phyloP scores from a whole-genome alignment of 495 filamentous ascomycete species.

The Penicillium paradoxum region DNA sequence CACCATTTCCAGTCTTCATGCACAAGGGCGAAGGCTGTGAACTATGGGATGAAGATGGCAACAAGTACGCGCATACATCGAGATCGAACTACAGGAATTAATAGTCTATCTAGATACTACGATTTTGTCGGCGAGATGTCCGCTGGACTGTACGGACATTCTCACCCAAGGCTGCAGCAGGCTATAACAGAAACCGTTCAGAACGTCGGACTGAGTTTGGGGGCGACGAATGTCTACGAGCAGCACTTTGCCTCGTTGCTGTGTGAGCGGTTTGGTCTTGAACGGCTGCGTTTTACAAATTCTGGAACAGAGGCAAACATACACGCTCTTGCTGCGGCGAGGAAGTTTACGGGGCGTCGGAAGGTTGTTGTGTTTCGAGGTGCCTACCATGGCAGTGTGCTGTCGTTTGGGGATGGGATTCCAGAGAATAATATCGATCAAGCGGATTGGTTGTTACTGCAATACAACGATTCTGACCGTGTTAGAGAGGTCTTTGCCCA shows the following conservation, averaged over 20 bases:
- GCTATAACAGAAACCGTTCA: slow-evolving; percentile 34
- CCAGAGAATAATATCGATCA: slow-evolving; percentile 21
- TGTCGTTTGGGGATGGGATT: slow-evolving; percentile 4
- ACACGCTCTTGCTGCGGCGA: slow-evolving; percentile 40
- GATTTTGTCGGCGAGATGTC: slow-evolving; percentile 51
- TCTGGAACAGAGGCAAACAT: slow-evolving; percentile 51
- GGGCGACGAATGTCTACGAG: slow-evolving; percentile 39
- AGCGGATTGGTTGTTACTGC: slow-evolving; percentile 20
- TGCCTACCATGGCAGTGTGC: slow-evolving; percentile 46
- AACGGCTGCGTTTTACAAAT: slow-evolving; percentile 45
- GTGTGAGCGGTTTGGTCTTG: slow-evolving; percentile 38
- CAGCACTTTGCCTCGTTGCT: slow-evolving; percentile 33
- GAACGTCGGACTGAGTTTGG: slow-evolving; percentile 36
- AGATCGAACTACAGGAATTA: background rate
- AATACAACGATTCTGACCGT: slow-evolving; percentile 32
- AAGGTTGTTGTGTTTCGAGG: slow-evolving; percentile 43
- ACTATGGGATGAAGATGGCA: slow-evolving; percentile 10
- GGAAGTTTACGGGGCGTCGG: slow-evolving; percentile 31
- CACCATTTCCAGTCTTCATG: slow-evolving; percentile 10
- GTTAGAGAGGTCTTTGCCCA: slow-evolving; percentile 15
- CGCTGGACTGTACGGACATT: slow-evolving; percentile 53
- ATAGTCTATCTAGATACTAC: background rate
- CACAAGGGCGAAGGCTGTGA: background rate
- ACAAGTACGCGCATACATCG: background rate
- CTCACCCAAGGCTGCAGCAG: slow-evolving; percentile 35